Conservation (phyloP, 2,329 filamentous ascomycete species). For the Cladosporium sp. region DNA sequence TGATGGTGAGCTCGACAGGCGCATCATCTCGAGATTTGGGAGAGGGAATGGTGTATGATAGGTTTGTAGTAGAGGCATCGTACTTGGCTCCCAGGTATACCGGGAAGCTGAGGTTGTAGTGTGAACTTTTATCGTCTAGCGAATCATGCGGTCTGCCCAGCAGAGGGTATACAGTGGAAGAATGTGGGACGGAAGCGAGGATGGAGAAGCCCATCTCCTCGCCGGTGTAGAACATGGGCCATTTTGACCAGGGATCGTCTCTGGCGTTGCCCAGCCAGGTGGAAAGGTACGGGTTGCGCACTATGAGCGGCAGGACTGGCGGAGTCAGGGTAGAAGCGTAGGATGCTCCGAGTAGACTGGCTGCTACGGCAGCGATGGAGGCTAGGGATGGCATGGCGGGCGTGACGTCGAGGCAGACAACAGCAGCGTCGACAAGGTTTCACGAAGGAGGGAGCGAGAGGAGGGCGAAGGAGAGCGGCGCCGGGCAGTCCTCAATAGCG, state of each 20-base stretch:
- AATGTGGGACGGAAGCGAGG: conserved; percentile 61
- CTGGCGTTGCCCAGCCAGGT: conserved; percentile 65
- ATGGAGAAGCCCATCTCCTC: conserved; percentile 63
- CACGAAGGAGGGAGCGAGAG: conserved; percentile 5
- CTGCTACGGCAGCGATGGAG: conserved; percentile 25
- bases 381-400: conserved; percentile 25
- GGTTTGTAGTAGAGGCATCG: conserved; percentile 69
- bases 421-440: conserved; percentile 11
- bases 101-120: conserved; percentile 59
- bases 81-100: conserved; percentile 62
- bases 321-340: conserved; percentile 57
- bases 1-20: conserved; percentile 58
- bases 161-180: conserved; percentile 62
- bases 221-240: conserved; percentile 85
- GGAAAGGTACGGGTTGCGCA: conserved; percentile 53
- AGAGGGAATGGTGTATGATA: conserved; percentile 62
- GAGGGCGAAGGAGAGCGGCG: conserved; percentile 13
- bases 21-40: conserved; percentile 37
- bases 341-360: conserved; percentile 36
- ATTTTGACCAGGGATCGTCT: conserved; percentile 74
- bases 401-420: conserved; percentile 1
- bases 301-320: conserved; percentile 52
- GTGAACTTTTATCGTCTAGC: conserved; percentile 48
- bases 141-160: conserved; percentile 67
- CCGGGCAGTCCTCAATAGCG: conserved; percentile 16